Evolutionary conservation across 139 green algal genomes (phyloP).

Genomic region (Ettlia oleoabundans): DNA sequence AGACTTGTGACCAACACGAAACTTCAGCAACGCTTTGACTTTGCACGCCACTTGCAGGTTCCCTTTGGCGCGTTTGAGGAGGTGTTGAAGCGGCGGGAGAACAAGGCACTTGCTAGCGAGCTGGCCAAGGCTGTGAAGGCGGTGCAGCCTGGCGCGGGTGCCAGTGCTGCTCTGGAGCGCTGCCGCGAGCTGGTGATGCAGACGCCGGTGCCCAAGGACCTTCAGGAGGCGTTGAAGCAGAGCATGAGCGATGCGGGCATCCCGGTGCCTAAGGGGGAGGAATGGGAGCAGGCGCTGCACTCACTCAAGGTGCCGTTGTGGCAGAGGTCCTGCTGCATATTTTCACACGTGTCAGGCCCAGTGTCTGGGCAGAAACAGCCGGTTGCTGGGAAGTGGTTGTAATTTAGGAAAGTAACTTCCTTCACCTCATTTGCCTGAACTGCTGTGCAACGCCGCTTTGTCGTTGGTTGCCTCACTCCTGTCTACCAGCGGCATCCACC

Average conservation of each 20-base stretch:
- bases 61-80: constrained; percentile 96
- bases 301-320: constrained; percentile 62
- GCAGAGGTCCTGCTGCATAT: too few relatives aligned
- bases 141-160: constrained; percentile 42
- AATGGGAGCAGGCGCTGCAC: constrained; percentile 72
- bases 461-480: too few relatives aligned
- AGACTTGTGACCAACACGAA: too few relatives aligned
- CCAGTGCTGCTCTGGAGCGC: constrained; percentile 52
- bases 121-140: constrained; percentile 57
- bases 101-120: constrained; percentile 64
- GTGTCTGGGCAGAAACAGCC: too few relatives aligned
- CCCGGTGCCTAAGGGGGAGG: constrained; percentile 73
- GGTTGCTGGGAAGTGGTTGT: too few relatives aligned
- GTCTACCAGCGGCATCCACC: background rate
- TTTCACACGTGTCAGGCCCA: too few relatives aligned
- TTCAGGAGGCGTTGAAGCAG: constrained; percentile 66
- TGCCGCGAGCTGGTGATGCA: constrained; percentile 55
- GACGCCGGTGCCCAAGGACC: constrained; percentile 62
- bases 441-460: too few relatives aligned
- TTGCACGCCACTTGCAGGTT: constrained; percentile 41
- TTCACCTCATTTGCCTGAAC: too few relatives aligned
- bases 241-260: constrained; percentile 80
- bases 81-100: constrained; percentile 69
- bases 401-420: too few relatives aligned
- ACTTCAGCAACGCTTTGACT: background rate